Percentiles rank a stretch among this genome's conserved stretches.
Evolutionary conservation across 2,329 filamentous ascomycete species (phyloP).

Genomic region (Colletotrichum sansevieriae): DNA sequence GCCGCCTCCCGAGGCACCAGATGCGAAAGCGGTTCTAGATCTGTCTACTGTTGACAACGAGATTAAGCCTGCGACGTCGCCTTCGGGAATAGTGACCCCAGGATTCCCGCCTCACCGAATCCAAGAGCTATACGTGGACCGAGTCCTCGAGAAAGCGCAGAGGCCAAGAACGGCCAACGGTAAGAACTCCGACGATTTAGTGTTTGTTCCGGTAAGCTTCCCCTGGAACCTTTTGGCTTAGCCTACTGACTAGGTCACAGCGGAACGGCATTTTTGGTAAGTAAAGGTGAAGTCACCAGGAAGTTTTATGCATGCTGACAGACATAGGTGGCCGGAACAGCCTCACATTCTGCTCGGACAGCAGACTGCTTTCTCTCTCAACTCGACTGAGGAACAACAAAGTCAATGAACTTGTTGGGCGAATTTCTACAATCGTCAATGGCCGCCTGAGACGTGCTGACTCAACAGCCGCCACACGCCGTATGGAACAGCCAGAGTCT

Average conservation of each 20-base stretch:
- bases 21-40: slow-evolving; percentile 30
- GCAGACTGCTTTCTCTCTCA: slow-evolving; percentile 48
- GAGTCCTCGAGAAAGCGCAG: slow-evolving; percentile 43
- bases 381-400: slow-evolving; percentile 47
- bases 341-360: slow-evolving; percentile 49
- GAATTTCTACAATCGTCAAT: slow-evolving; percentile 46
- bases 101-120: slow-evolving; percentile 29
- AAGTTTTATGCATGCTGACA: background rate
- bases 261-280: slow-evolving; percentile 48
- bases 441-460: slow-evolving; percentile 37
- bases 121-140: slow-evolving; percentile 47
- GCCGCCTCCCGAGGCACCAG: background rate
- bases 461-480: slow-evolving; percentile 10
- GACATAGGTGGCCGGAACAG: slow-evolving; percentile 45
- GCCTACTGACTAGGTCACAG: slow-evolving; percentile 33
- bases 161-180: slow-evolving; percentile 21
- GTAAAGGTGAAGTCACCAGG: background rate
- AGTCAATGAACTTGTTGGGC: slow-evolving; percentile 47
- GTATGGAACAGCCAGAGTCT: slow-evolving; percentile 4
- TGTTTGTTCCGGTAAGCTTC: slow-evolving; percentile 45
- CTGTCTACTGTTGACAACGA: slow-evolving; percentile 3
- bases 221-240: too few species aligned
- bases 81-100: background rate
- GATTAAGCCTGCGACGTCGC: background rate
- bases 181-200: slow-evolving; percentile 38